Percentiles rank a stretch among this genome's conserved stretches.
Conservation (phyloP, 176 grass and related monocot genomes). For the Ensete glaucum region DNA sequence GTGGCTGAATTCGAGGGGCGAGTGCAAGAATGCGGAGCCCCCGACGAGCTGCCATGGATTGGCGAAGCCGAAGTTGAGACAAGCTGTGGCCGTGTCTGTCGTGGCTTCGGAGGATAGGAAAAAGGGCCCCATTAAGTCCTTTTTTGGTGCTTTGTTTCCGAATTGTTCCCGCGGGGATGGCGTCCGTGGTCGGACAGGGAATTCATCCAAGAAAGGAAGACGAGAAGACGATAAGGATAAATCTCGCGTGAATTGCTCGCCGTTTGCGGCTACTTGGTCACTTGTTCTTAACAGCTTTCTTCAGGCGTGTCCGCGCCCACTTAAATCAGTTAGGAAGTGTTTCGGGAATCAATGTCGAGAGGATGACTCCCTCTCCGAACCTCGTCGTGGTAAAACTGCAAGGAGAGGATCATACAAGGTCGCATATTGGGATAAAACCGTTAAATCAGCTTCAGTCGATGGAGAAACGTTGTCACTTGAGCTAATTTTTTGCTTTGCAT, state of each 20-base stretch:
- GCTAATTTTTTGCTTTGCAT: conserved; percentile 64
- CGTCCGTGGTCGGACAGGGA: background rate
- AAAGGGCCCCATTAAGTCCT: conserved; percentile 22
- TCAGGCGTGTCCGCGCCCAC: conserved; percentile 45
- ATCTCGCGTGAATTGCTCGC: conserved; percentile 48
- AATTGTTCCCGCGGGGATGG: conserved; percentile 17
- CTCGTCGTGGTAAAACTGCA: background rate
- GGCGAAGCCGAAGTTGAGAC: conserved; percentile 5
- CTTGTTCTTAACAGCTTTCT: conserved; percentile 42
- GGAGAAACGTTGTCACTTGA: conserved; percentile 33
- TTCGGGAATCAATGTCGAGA: conserved; percentile 34
- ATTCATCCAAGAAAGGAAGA: conserved; percentile 13
- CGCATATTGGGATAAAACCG: conserved; percentile 20
- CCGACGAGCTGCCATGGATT: conserved; percentile 8
- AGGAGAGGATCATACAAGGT: conserved; percentile 1
- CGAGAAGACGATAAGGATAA: conserved; percentile 13
- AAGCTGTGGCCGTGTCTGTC: conserved; percentile 6
- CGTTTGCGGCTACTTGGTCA: conserved; percentile 41
- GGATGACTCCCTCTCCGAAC: background rate
- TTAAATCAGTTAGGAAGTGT: conserved; percentile 57
- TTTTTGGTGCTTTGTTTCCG: conserved; percentile 27
- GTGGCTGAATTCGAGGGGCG: conserved; percentile 4
- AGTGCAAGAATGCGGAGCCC: background rate
- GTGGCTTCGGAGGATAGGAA: conserved; percentile 6
- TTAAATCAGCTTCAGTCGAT: conserved; percentile 4